Percentiles rank a stretch among this genome's conserved stretches.
phyloP scores from a whole-genome alignment of 345 rosid species.

The Salix suchowensis region DNA sequence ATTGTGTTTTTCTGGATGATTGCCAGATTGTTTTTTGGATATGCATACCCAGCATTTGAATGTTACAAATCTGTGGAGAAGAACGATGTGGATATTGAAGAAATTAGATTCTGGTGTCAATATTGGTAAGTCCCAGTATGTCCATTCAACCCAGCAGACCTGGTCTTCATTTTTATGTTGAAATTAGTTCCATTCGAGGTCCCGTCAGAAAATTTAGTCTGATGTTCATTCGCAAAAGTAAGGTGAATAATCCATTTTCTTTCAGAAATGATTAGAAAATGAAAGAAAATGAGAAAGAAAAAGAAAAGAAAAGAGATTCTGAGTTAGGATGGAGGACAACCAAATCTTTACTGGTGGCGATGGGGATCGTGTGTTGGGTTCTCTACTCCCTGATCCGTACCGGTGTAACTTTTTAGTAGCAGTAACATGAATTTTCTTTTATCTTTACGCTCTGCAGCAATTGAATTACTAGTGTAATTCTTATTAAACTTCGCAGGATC shows the following conservation, averaged over 20 bases:
- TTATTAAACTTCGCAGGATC: conserved; percentile 54
- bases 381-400: not conserved
- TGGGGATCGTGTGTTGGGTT: not conserved
- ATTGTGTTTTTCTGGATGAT: not conserved
- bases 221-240: not conserved
- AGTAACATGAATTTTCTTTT: not conserved
- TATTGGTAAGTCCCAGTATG: conserved; percentile 53
- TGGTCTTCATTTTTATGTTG: not conserved
- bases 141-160: not conserved
- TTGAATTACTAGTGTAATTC: not conserved
- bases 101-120: conserved; percentile 92
- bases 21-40: conserved; percentile 72
- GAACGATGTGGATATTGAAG: conserved; percentile 66
- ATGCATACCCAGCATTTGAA: conserved; percentile 87
- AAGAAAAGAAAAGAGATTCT: not conserved
- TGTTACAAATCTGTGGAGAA: conserved; percentile 84
- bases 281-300: not conserved
- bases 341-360: not conserved
- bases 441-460: not conserved
- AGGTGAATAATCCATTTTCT: not conserved
- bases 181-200: not conserved
- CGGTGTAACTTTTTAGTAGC: not conserved
- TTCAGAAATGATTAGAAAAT: too few relatives aligned
- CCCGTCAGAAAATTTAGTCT: not conserved
- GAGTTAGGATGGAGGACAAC: not conserved